Evolutionary conservation across 1,139 yeast species (phyloP), one percentile per base, ranked within the genome.

Genomic region (Kodamaea suecica): DNA sequence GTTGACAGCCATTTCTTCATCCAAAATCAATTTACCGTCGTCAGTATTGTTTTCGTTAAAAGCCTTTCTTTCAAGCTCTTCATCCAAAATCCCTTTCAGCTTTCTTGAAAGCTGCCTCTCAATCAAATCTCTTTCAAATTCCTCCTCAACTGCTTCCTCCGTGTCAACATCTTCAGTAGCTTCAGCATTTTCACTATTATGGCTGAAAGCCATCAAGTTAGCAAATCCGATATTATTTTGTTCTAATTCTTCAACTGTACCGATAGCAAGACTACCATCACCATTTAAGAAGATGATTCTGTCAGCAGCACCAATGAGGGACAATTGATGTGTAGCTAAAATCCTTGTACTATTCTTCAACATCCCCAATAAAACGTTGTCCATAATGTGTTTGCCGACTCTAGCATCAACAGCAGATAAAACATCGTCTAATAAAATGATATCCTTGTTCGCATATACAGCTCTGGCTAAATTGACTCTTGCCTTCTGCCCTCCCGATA

Each of bases 401-500:
- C 85, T 80, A 5, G 95, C 86, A 65, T 88, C 97, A 10, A 88
- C 96, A 2, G 96, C 97, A 61, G 88, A 79, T 40, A 88, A 66
- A 5, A 87, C 94, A 59, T 88, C 97, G 53, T 88, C 97, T 40
- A 88, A 65, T 38, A 88, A 58, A 15, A 85, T 63, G 27, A 84
- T 78, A 40, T 83, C 87, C 19, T 49, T 53, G 38, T 76, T 66
- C 27, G 83, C 78, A 55, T 88, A 88, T 3, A 84, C 88, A 2
- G 95, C 84, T 50, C 96, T 73, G 1, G 96, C 96, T 39, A 88
- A 65, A 48, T 81, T 82, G 46, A 86, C 76, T 52, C 95, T 72
- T 1, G 95, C 95, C 61, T 88, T 88, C 57, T 88, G 97, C 28
- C 97, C 97, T 40, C 97, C 97, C 3, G 95, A 85, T 28, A 88